Base-by-base conservation (phyloP, 2,329 filamentous ascomycete species). In the Cytospora leucostoma region DNA sequence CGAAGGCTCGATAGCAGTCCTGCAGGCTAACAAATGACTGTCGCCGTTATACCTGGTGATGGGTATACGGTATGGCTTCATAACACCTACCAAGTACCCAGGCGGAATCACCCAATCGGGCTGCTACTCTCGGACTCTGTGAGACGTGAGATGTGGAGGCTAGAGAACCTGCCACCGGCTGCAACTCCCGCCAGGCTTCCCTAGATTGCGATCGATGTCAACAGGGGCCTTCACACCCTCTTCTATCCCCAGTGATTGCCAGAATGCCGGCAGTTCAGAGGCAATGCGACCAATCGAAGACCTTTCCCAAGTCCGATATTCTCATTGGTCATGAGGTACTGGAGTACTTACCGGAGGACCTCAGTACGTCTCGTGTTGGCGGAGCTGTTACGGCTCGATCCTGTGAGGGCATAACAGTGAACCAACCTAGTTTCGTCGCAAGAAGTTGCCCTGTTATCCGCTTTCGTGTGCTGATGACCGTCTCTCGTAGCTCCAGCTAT, bases 231-330 rank as follows among this genome's bases (percentile, higher is more conserved):
- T 40, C 62, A 54, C 62, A 61, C 33, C 32, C 19, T 32, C 34
- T 44, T n/a, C 33, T 27, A 6, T 10, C 4, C 17, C 17, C 11
- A 7, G 4, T 52, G 50, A 47, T 53, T 19, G 60, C 33, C 54
- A 51, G 32, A 51, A 52, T 50, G 21, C 21, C 56, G 63, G 63
- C 52, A 65, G 47, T 59, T 61, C 54, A 51, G 53, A 62, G 50
- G n/a, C 44, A 12, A 47, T 21, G 27, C 27, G 27, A 27, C 27
- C 27, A 27, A 21, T 47, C 32, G 13, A n/a, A 44, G 15, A 21
- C 47, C 51, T 55, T 55, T 56, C 59, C 27, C 51, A 54, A 44
- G 47, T n/a, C 56, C 53, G 33, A 35, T 32, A 34, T 32, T 38
- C 8, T 47, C 44, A 19, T 7, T 47, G n/a, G 27, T 27, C 27